A percentile compares a stretch with the other conserved stretches of the same genome.
These are phyloP conservation scores for Cladophialophora exuberans DNA, from an alignment of 2,329 filamentous ascomycete genomes.

Conservation along the genomic window DNA sequence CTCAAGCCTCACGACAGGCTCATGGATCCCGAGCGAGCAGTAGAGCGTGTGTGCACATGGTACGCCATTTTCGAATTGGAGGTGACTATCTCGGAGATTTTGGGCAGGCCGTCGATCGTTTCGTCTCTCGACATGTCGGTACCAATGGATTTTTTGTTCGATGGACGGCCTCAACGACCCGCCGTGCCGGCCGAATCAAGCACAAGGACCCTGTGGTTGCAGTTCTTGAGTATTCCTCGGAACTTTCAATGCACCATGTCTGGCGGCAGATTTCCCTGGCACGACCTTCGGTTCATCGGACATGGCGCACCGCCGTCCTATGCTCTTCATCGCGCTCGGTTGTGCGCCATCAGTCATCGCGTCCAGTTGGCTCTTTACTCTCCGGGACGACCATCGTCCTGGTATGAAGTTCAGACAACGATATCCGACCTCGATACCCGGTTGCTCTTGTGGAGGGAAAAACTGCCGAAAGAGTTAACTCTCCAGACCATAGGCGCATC, in stretches of 20 bases:
- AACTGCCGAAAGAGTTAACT: slow-evolving; percentile 5
- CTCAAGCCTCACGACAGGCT: slow-evolving; percentile 26
- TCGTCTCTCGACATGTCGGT: slow-evolving; percentile 1
- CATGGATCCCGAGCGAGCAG: slow-evolving; percentile 22
- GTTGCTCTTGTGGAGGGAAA: slow-evolving; percentile 22
- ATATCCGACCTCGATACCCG: slow-evolving; percentile 26
- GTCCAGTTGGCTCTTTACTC: slow-evolving; percentile 22
- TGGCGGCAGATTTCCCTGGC: slow-evolving; percentile 21
- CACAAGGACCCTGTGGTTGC: slow-evolving; percentile 15
- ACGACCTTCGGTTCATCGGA: slow-evolving; percentile 21
- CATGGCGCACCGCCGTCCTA: slow-evolving; percentile 12
- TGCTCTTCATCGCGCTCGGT: slow-evolving; percentile 18
- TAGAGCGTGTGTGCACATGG: slow-evolving; percentile 32
- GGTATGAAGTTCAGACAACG: slow-evolving; percentile 24
- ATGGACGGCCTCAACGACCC: not conserved
- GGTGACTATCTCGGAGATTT: slow-evolving; percentile 33
- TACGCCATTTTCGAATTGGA: slow-evolving; percentile 34
- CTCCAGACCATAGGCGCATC: not conserved
- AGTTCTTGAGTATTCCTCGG: slow-evolving; percentile 18
- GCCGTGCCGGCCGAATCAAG: slow-evolving; percentile 2
- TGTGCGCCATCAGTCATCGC: slow-evolving; percentile 28
- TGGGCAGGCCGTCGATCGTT: slow-evolving; percentile 33
- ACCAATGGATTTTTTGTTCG: not conserved
- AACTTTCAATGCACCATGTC: slow-evolving; percentile 19
- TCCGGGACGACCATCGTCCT: slow-evolving; percentile 17